Evolutionary conservation across 1,139 yeast genomes (phyloP).

Genomic region (Yamadazyma sp.): DNA sequence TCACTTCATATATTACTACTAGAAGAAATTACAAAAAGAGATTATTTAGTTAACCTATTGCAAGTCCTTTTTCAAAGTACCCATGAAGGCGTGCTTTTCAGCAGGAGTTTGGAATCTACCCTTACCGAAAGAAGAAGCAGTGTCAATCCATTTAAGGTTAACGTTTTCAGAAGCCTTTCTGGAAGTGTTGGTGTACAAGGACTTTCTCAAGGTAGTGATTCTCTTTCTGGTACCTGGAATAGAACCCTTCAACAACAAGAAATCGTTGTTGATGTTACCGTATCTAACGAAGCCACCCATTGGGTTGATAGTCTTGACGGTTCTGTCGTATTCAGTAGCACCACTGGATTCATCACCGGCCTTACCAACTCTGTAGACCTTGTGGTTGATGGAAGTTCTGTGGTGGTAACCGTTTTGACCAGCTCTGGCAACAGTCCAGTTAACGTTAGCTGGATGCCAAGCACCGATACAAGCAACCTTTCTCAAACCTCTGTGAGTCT

Average conservation of each 20-base stretch:
- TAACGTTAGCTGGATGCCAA: constrained; percentile 99
- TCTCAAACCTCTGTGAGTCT: constrained; percentile 99
- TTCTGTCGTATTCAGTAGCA: constrained; percentile 98
- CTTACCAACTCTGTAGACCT: constrained; percentile 98
- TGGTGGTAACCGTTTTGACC: constrained; percentile 99
- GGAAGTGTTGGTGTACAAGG: constrained; percentile 95
- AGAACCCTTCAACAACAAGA: constrained; percentile 96
- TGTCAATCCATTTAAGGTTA: constrained; percentile 98
- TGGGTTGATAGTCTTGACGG: constrained; percentile 99
- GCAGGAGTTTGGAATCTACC: constrained; percentile 99
- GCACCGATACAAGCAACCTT: constrained; percentile 99
- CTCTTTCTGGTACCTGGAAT: constrained; percentile 99
- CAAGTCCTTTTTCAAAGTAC: constrained; percentile 97
- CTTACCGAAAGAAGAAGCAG: constrained; percentile 99
- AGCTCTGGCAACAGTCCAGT: constrained; percentile 99
- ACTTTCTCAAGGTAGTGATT: constrained; percentile 97
- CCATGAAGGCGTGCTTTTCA: constrained; percentile 99
- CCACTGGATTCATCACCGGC: constrained; percentile 93
- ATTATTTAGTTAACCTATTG: background rate
- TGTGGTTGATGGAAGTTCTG: constrained; percentile 99
- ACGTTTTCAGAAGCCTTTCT: constrained; percentile 97
- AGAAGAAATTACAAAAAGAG: constrained; percentile 1
- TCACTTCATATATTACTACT: background rate
- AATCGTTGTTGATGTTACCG: constrained; percentile 98
- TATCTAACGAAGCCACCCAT: constrained; percentile 99